phyloP scores from a whole-genome alignment of 208 protist genomes.

The Trypanosoma avium region DNA sequence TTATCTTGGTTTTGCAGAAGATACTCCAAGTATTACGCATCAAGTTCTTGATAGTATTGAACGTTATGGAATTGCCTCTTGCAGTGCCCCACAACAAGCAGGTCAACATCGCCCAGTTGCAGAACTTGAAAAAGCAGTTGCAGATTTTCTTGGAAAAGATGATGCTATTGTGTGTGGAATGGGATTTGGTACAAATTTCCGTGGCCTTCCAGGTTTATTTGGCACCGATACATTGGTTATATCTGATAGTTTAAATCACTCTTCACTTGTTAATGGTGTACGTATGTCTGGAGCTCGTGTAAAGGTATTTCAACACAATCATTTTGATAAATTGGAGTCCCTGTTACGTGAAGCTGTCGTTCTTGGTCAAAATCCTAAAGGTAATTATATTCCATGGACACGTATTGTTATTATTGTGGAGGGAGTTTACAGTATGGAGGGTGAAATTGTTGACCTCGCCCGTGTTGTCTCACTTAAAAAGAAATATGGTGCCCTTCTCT shows the following conservation, averaged over 20 bases:
- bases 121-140: conserved; percentile 91
- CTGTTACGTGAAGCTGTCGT: conserved; percentile 85
- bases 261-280: conserved; percentile 97
- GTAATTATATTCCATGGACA: conserved; percentile 71
- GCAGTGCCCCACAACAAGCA: conserved; percentile 62
- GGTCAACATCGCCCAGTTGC: conserved; percentile 55
- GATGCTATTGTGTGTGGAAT: conserved; percentile 94
- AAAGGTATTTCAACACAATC: conserved; percentile 94
- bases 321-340: conserved; percentile 92
- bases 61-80: conserved; percentile 71
- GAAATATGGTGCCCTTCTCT: conserved; percentile 96
- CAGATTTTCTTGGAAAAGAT: conserved; percentile 94
- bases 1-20: conserved; percentile 98
- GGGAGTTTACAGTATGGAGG: conserved; percentile 99
- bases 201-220: conserved; percentile 90
- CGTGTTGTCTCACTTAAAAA: conserved; percentile 95
- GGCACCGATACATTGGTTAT: conserved; percentile 94
- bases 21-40: conserved; percentile 79
- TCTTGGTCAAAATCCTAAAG: conserved; percentile 84
- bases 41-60: conserved; percentile 81
- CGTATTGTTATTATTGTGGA: conserved; percentile 96
- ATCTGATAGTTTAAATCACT: conserved; percentile 97
- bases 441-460: conserved; percentile 95
- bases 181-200: conserved; percentile 92
- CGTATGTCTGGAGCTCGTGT: conserved; percentile 84